Evolutionary conservation across 1,284 basidiomycete genomes (phyloP), one percentile per base, ranked within the genome.

Genomic region (Volvariella volvacea): DNA sequence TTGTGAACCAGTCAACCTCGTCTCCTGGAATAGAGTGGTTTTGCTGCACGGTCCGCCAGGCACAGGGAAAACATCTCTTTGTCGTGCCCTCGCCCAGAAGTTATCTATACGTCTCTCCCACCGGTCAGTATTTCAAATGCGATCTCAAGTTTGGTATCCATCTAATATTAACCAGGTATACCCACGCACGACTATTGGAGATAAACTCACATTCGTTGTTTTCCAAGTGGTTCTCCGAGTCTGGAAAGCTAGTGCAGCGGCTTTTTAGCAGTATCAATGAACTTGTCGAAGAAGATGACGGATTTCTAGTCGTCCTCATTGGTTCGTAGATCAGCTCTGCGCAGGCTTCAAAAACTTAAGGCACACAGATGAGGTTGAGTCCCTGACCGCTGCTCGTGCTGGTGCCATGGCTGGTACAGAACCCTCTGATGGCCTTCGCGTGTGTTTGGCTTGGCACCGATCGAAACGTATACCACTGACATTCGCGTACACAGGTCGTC

Each of bases 181-280:
- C 85, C 0, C 76, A 88, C 60, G 82, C 91, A 21, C 85, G 89
- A 45, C 70, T 99, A 2, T 79, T 99, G 39, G 96, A 99, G 63
- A 97, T 99, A 62, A 99, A 99, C 59, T 93, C 93, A 0, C 93
- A 97, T 65, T 96, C 92, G 1, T 72, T 96, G 4, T 96, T 97
- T 61, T 93, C 90, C 4, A 88, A 92, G 52, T 96, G 93, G 93
- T 99, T 99, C 66, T 96, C 92, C 1, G 96, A 99, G 60, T 95
- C 92, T 0, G 96, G 96, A 21, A 99, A 99, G 65, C 81, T 99
- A 12, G 96, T 99, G 0, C 94, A 99, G 58, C 80, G 88, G 45
- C 71, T 99, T 14, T 99, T 99, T 59, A 80, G 78, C 41, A 88
- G 80, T 47, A 91, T 99, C 39, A 87, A 78, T 40, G 91, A 94